phyloP scores from a whole-genome alignment of 2,329 filamentous ascomycete genomes.

The Ceratocystis cubensis region DNA sequence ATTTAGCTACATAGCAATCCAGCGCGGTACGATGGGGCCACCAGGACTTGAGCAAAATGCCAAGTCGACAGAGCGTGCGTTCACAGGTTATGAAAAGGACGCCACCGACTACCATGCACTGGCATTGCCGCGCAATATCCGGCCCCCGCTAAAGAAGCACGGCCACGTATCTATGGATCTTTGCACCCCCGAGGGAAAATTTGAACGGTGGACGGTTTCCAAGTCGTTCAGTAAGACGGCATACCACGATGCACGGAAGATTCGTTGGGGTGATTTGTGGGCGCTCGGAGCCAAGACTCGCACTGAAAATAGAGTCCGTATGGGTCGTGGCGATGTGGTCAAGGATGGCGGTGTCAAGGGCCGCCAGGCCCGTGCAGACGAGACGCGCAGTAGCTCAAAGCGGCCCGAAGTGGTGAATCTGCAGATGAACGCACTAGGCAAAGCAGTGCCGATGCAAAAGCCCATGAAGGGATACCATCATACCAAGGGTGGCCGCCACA shows the following conservation, averaged over 20 bases:
- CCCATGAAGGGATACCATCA: slow-evolving; percentile 21
- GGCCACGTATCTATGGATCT: slow-evolving; percentile 84
- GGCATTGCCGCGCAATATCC: slow-evolving; percentile 63
- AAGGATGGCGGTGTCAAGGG: slow-evolving; percentile 24
- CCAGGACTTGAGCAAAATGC: slow-evolving; percentile 23
- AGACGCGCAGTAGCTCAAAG: slow-evolving; percentile 7
- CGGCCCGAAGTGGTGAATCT: slow-evolving; percentile 18
- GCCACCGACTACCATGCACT: slow-evolving; percentile 43
- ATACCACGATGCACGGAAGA: slow-evolving; percentile 86
- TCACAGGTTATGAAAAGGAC: slow-evolving; percentile 52
- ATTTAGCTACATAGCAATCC: slow-evolving; percentile 80
- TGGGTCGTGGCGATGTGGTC: slow-evolving; percentile 37
- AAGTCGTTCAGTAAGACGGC: slow-evolving; percentile 67
- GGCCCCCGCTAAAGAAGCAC: slow-evolving; percentile 72
- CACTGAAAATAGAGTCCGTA: slow-evolving; percentile 45
- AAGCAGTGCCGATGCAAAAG: slow-evolving; percentile 20
- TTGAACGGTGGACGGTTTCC: slow-evolving; percentile 91
- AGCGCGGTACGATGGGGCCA: slow-evolving; percentile 48
- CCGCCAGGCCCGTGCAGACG: slow-evolving; percentile 16
- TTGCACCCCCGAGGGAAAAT: slow-evolving; percentile 70
- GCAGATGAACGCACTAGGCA: slow-evolving; percentile 20
- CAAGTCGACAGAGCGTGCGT: slow-evolving; percentile 51
- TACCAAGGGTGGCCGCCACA: slow-evolving; percentile 20
- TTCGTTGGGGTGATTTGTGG: slow-evolving; percentile 88
- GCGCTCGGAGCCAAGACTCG: slow-evolving; percentile 86